Evolutionary conservation across 257 asterid genomes (phyloP), one percentile per base, ranked within the genome.

Genomic region (Rhazya stricta): DNA sequence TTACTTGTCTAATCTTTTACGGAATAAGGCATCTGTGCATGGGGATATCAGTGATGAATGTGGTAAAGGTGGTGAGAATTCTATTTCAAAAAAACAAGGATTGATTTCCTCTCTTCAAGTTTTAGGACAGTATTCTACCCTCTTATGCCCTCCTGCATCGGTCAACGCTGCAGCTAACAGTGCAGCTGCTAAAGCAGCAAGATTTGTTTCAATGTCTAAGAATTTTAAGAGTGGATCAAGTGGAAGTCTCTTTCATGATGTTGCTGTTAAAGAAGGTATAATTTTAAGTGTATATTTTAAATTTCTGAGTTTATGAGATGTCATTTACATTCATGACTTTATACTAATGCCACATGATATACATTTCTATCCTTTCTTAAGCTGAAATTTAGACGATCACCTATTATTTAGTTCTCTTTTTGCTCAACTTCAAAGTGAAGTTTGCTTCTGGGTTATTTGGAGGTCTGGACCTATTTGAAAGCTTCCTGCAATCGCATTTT

Each of bases 111-210:
- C 69, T 71, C 46, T 76, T 57, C 79, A 76, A 43, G 41, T 19
- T 27, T 67, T 76, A 32, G 79, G 53, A 25, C 75, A 68, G 53
- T 76, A 68, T 45, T 43, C 21, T 12, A 15, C 53, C 69, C 73
- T 76, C 46, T 37, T 76, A 43, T 67, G 60, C 53, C 70, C 79
- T 42, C 79, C 75, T 51, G 67, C 42, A 37, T 71, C 75, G 12
- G 50, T 76, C 41, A n/a, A 32, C 43, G 30, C 70, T 36, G 75
- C 25, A 29, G 74, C 79, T 25, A 76, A 76, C 60, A 61, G 41
- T n/a, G 79, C 79, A 25, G 75, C 75, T 41, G 36, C 79, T 53
- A 76, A 76, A 61, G 79, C 79, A 50, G 53, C 51, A 48, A 42
- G 16, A 43, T 56, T 41, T 41, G 50, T 76, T 37, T 69, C 75